Evolutionary conservation across 2,329 filamentous ascomycete genomes (phyloP).

Genomic region (Aspergillus tamarii): DNA sequence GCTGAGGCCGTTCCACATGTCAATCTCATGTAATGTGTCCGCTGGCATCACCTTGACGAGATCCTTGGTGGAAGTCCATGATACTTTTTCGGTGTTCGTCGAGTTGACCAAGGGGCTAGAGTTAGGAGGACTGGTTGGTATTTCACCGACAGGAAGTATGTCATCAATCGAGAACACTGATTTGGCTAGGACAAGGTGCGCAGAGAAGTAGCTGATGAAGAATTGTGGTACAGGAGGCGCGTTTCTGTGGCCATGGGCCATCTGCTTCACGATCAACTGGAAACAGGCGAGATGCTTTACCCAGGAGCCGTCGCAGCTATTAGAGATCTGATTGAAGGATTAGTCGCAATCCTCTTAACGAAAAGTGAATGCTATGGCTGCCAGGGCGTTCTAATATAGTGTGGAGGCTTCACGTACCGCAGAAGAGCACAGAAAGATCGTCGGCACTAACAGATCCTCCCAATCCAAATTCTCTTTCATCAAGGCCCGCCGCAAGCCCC

Average conservation of each 20-base stretch:
- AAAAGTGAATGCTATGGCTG: background rate
- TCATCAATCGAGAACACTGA: background rate
- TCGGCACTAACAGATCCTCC: constrained; percentile 10
- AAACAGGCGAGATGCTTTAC: constrained; percentile 10
- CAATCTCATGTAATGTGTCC: background rate
- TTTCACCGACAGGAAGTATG: background rate
- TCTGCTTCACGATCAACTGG: constrained; percentile 8
- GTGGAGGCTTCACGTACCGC: background rate
- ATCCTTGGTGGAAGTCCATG: background rate
- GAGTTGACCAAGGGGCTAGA: background rate
- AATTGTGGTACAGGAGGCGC: background rate
- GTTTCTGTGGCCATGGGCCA: background rate
- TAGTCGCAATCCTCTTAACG: background rate
- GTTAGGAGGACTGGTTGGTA: background rate
- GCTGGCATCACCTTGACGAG: background rate
- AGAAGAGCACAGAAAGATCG: constrained; percentile 12
- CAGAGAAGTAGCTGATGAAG: background rate
- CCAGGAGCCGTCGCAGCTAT: constrained; percentile 10
- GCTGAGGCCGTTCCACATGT: background rate
- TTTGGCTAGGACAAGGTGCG: background rate
- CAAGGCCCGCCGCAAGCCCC: constrained; percentile 7
- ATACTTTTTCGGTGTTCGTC: background rate
- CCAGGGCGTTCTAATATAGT: background rate
- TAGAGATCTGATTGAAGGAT: background rate
- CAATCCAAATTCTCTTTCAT: background rate